Evolutionary conservation across 2,329 filamentous ascomycete species (phyloP), one percentile per base, ranked within the genome.

Genomic region (Knoxdaviesia capensis): DNA sequence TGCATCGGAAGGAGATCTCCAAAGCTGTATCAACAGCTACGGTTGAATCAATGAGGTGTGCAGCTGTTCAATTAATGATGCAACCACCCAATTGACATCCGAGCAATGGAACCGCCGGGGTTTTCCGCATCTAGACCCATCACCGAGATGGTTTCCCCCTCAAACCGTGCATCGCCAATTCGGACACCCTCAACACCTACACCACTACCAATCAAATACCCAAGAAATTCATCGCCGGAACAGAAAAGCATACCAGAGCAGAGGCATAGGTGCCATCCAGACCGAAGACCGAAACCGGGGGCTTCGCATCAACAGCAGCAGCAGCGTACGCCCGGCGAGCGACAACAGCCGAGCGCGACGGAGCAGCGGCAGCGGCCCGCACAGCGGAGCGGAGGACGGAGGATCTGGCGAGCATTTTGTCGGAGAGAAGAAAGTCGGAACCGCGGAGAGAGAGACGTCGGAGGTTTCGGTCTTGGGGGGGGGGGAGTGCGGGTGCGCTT

Each of bases 201-300:
- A 20, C 20, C 20, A 20, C 20, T 3, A 20, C 20, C 20, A 2
- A 20, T 20, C 20, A 20, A 20, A 20, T 3, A 20, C 20, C 2
- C 20, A 3, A 20, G 20, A 20, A 39, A 39, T 39, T 10, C 28
- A 32, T 40, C 31, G 31, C 34, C 31, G 31, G 39, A 28, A 32
- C 29, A 38, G 28, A 38, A 30, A 41, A 45, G 51, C 84, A 62
- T 88, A 98, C 90, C 78, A 98, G 74, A 69, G 90, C 90, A 68
- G 80, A 86, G 61, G 90, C 90, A 69, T 98, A 98, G 60, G 88
- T 96, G 64, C 90, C 90, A 65, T 96, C 90, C 59, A 98, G 69
- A 54, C 90, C 90, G 66, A 85, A 98, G 58, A 98, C 75, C 55
- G 87, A 74, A 59, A 94, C 71, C 52, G 90, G 90, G 55, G 88